Evolutionary conservation across 176 grass and related monocot species (phyloP).

Genomic region (Chloris gayana): DNA sequence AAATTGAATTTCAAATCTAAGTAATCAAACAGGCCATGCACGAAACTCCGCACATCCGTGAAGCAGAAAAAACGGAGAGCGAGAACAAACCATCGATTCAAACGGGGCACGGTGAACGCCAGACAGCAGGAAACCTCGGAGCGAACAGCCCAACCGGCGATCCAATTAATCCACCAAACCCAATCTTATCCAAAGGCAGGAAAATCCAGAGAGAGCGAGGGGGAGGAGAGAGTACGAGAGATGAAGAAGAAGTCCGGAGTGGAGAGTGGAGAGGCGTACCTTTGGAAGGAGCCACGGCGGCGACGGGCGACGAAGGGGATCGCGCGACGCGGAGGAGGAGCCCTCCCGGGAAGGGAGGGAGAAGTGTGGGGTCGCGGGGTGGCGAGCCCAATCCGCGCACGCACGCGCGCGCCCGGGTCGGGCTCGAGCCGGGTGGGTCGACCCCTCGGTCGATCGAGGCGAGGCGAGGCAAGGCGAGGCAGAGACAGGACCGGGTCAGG

Average conservation of each 20-base stretch:
- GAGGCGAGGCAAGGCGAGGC: not conserved
- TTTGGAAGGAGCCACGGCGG: not conserved
- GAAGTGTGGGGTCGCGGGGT: constrained; percentile 18
- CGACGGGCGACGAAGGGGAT: constrained; percentile 10
- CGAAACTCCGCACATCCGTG: not conserved
- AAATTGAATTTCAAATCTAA: constrained; percentile 27
- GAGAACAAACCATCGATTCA: not conserved
- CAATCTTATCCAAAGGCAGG: not conserved
- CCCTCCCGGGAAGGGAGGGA: not conserved
- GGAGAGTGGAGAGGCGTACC: not conserved
- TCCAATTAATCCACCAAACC: not conserved
- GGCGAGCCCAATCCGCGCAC: constrained; percentile 24
- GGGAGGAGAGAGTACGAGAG: not conserved
- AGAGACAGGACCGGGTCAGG: not conserved
- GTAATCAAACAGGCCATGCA: not conserved
- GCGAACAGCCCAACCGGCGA: not conserved
- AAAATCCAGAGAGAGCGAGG: not conserved
- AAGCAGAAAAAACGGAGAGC: not conserved
- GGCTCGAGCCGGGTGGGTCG: not conserved
- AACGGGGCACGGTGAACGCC: not conserved
- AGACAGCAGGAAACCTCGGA: not conserved
- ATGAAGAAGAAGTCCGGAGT: no score
- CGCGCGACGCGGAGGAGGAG: constrained; percentile 1
- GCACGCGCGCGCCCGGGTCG: not conserved
- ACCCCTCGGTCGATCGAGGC: not conserved